These are phyloP conservation scores for Inga oerstediana DNA, from an alignment of 306 rosid species.

Conservation along the genomic window DNA sequence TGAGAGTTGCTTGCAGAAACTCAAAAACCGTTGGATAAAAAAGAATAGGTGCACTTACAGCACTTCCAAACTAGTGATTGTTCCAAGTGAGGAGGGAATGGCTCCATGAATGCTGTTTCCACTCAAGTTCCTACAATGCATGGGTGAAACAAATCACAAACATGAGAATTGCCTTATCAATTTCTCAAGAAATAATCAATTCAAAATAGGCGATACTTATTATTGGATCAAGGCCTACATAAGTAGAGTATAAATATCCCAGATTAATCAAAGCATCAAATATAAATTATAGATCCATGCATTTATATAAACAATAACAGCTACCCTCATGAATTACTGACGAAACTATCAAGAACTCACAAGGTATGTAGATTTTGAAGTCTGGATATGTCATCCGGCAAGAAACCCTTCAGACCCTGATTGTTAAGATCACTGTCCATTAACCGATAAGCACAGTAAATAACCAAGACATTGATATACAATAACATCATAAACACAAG, in stretches of 20 bases:
- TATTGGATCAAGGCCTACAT: conserved; percentile 23
- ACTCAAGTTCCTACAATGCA: conserved; percentile 77
- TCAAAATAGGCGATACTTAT: background rate
- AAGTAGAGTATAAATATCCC: background rate
- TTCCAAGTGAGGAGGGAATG: conserved; percentile 85
- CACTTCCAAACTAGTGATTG: conserved; percentile 63
- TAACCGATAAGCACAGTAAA: conserved; percentile 45
- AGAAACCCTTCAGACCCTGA: conserved; percentile 87
- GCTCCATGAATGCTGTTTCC: conserved; percentile 79
- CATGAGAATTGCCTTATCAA: conserved; percentile 34
- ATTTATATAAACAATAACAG: conserved; percentile 20
- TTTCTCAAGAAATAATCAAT: conserved; percentile 18
- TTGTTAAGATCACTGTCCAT: conserved; percentile 86
- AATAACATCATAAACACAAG: conserved; percentile 25
- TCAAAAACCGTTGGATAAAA: background rate
- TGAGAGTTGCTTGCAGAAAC: background rate
- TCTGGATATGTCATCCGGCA: conserved; percentile 74
- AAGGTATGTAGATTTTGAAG: conserved; percentile 74
- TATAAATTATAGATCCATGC: conserved; percentile 10
- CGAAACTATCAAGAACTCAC: conserved; percentile 54
- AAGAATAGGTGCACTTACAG: conserved; percentile 62
- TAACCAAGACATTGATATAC: conserved; percentile 28
- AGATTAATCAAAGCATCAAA: background rate
- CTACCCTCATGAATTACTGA: conserved; percentile 12
- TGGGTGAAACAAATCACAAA: conserved; percentile 13